phyloP scores from a whole-genome alignment of 148 eudicot species.

The Pharnaceum exiguum region DNA sequence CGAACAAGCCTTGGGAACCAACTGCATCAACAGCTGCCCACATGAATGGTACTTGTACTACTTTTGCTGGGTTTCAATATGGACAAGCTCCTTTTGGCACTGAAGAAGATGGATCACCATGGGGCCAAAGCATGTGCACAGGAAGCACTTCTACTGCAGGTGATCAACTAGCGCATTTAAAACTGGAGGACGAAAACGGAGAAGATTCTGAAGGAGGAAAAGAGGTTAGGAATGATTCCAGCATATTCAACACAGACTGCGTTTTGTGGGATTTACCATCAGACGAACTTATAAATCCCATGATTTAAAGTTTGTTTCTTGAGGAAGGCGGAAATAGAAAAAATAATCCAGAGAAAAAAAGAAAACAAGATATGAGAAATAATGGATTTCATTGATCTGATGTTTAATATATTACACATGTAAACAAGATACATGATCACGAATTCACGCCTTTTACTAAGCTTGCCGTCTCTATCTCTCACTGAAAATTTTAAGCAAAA shows the following conservation, averaged over 20 bases:
- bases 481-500: constrained; percentile 52
- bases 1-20: constrained; percentile 57
- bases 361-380: constrained; percentile 12
- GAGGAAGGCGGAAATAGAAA: not conserved
- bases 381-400: constrained; percentile 24
- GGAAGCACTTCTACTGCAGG: constrained; percentile 48
- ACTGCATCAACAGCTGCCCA: constrained; percentile 28
- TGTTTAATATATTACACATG: constrained; percentile 20
- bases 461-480: constrained; percentile 5
- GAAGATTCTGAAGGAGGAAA: constrained; percentile 45
- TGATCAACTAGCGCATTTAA: constrained; percentile 40
- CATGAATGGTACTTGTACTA: constrained; percentile 21
- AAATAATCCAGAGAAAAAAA: not conserved
- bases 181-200: constrained; percentile 46
- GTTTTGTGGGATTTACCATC: constrained; percentile 86
- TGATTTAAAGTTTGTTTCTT: constrained; percentile 7
- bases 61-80: constrained; percentile 50
- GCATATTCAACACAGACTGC: constrained; percentile 57
- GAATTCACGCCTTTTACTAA: constrained; percentile 13
- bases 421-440: constrained; percentile 20
- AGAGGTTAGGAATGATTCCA: constrained; percentile 38
- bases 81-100: constrained; percentile 33
- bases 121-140: constrained; percentile 66
- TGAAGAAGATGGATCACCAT: constrained; percentile 61
- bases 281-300: constrained; percentile 69